Base-by-base conservation (phyloP, 805 yeast genomes). In the Scheffersomyces coipomensis region DNA sequence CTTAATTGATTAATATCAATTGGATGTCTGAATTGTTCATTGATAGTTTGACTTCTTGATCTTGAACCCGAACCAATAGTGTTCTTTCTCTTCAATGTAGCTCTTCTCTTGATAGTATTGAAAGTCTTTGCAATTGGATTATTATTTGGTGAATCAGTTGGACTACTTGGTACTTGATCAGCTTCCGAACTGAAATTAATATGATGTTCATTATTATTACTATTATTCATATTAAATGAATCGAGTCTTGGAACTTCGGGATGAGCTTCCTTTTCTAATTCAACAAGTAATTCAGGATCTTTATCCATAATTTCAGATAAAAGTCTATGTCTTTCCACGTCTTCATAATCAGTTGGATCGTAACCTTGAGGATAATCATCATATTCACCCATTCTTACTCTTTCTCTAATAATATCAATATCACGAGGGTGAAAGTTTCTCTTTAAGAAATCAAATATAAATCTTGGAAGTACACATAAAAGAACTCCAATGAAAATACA, bases 351-450 rank as follows among this genome's bases (percentile, higher is more conserved):
- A 1, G 83, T 77, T 11, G 83, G 83, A 49, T 77, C 83, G 49
- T 70, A 77, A 15, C 73, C 76, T 1, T 45, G 52, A 0, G 81
- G 78, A 48, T 73, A 76, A 27, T 56, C 64, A 35, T 65, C 68
- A 52, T 68, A 83, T 38, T 66, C 75, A 6, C 88, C 87, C 41
- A 62, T 51, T 11, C 63, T 60, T 43, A 75, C 78, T 44, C 74
- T 60, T 49, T 85, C 93, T 39, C 93, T 70, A 35, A 86, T 68
- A 39, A 85, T 78, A 51, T 86, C 95, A 33, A 81, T 71, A 53
- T 85, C 93, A 27, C 63, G 55, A 2, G 95, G 95, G 37, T 51
- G 53, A 60, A 76, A 82, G 40, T 79, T 65, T 38, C 74, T 66
- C 49, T 60, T 74, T 36, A 75, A 45, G 32, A 76, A 62, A 51